Evolutionary conservation across 176 grass and related monocot species (phyloP), one percentile per base, ranked within the genome.

Genomic region (Neostapfia colusana): DNA sequence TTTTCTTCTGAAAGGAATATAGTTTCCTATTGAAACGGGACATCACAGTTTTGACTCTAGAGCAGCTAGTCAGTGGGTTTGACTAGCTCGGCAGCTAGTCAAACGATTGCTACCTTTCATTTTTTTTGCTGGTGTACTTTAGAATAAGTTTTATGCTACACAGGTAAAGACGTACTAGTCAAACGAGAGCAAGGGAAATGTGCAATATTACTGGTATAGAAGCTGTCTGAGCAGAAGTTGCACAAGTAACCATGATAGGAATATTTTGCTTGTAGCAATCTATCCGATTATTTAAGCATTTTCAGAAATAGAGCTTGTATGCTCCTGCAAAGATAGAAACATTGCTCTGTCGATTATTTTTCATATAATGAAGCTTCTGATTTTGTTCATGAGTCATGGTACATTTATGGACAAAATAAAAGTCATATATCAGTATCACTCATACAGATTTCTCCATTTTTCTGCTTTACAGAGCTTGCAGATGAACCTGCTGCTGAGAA

Each of bases 401-500:
- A 3, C n/a, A 18, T 60, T 28, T 43, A 7, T 18, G 20, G 51
- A 28, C 21, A 42, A 43, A 65, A 79, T 1, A 31, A 55, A 14
- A 3, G 12, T 25, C 23, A 4, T 59, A 15, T 26, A 11, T 27
- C 3, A 5, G 13, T 41, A 18, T 43, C 14, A 5, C 54, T 61
- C 55, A 31, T 44, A 25, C 16, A 25, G 6, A 66, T 9, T 56
- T 43, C 46, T 43, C 64, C 38, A 25, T 53, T 74, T 69, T 77
- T 80, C 69, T 87, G 8, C n/a, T 56, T 85, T 67, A 71, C 49
- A 88, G 78, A 89, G 85, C 83, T 87, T 60, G 59, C 77, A 38
- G 85, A 81, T 75, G 90, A 93, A 83, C 49, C 80, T 56, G 66
- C 35, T 72, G 63, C 80, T 35, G 90, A 93, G 83, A 97, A 97